A percentile compares a stretch with the other conserved stretches of the same genome.
phyloP scores from a whole-genome alignment of 306 rosid species.

The Vigna hirtella region DNA sequence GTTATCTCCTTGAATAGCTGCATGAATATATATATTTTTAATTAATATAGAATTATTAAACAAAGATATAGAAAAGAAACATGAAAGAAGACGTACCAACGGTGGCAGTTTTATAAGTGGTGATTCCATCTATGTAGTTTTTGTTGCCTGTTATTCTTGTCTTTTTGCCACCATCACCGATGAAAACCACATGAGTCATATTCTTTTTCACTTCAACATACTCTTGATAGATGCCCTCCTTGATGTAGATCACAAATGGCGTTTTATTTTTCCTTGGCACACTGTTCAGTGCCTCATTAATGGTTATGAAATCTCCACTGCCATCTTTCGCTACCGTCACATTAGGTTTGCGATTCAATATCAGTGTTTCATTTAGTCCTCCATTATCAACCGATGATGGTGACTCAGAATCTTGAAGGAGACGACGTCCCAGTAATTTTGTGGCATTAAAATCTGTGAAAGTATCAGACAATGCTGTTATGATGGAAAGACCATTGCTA shows the following conservation, averaged over 20 bases:
- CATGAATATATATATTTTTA: background rate
- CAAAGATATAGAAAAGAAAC: no score
- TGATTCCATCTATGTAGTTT: constrained; percentile 57
- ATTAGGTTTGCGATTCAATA: constrained; percentile 40
- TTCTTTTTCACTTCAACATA: constrained; percentile 40
- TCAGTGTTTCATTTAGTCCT: background rate
- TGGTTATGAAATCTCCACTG: constrained; percentile 56
- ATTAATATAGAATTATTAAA: no score
- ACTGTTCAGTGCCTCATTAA: constrained; percentile 54
- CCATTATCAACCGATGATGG: background rate
- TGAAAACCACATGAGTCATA: constrained; percentile 59
- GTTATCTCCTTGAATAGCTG: constrained; percentile 46
- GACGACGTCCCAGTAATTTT: background rate
- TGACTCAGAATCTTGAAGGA: background rate
- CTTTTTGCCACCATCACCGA: constrained; percentile 69
- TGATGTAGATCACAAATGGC: constrained; percentile 61
- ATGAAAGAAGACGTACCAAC: constrained; percentile 50
- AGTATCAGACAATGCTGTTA: background rate
- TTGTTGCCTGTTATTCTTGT: constrained; percentile 63
- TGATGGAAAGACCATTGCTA: background rate
- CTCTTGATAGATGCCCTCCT: constrained; percentile 67
- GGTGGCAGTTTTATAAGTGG: constrained; percentile 62
- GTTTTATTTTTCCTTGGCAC: constrained; percentile 51
- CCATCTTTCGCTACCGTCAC: constrained; percentile 72
- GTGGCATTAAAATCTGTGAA: background rate